Base-by-base conservation (phyloP, 768 basidiomycete species). In the Candolleomyces efflorescens region DNA sequence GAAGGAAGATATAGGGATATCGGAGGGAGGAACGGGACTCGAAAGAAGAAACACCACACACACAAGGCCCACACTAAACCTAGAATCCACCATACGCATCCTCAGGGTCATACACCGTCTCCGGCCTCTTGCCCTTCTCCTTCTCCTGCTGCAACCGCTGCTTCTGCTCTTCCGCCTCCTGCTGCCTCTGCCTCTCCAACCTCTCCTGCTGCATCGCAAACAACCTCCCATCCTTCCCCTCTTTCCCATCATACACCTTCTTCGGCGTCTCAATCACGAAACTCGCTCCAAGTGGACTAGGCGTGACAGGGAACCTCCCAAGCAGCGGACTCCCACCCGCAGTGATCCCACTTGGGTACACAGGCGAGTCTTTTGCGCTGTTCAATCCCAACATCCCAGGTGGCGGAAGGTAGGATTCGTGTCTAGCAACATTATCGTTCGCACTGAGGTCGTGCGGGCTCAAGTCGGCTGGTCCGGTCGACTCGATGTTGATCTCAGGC, bases 61-160 rank as follows among this genome's bases (percentile, higher is more conserved):
- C n/a, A 38, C 26, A 53, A 44, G 17, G 43, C 5, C 6, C 43
- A n/a, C 11, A 6, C 10, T 15, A 6, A 23, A 13, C 78, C 71
- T n/a, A 89, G 67, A 89, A 81, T 27, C 86, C 88, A 23, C 79
- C 85, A 62, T 90, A 90, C 47, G 83, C 86, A 61, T 90, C 87
- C 26, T 83, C 82, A 36, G 80, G 79, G 61, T 84, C 78, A 62
- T 88, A 89, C 54, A 82, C 71, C 12, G 83, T 84, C 20, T 73
- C 68, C 12, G 82, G 81, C 51, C 82, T 73, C 66, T 73, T 73
- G 47, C 70, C 65, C 53, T 58, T 47, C 52, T 48, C 59, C 37
- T 56, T 54, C 24, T 54, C 56, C 39, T 54, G 53, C 22, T 59
- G 52, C 41, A 32, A 20, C 23, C 26, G 12, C 15, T 54, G 57